phyloP scores from a whole-genome alignment of 1,284 basidiomycete species.

The Ceratobasidium sp. region DNA sequence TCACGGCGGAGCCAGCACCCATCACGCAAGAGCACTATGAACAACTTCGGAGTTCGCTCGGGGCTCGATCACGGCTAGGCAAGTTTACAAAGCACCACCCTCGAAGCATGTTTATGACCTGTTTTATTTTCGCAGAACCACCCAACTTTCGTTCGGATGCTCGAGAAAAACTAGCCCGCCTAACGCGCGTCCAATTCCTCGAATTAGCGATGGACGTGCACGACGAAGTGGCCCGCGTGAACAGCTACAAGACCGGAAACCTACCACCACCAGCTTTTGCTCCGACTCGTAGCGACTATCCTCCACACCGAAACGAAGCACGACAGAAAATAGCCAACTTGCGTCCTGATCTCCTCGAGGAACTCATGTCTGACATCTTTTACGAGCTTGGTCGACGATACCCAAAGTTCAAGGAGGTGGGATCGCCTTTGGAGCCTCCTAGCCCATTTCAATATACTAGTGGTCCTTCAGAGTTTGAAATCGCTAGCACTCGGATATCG shows the following conservation, averaged over 20 bases:
- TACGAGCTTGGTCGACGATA: slow-evolving; percentile 76
- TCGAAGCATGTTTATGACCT: too few species aligned
- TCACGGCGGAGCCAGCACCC: neutral
- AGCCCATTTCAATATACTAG: neutral
- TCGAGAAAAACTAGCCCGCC: neutral
- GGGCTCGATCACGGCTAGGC: neutral
- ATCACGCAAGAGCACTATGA: slow-evolving; percentile 11
- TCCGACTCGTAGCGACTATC: neutral
- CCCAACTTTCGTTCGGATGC: slow-evolving; percentile 10
- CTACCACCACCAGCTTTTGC: neutral
- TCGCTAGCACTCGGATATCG: neutral
- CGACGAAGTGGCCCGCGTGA: neutral
- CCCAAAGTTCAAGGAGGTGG: slow-evolving; percentile 62
- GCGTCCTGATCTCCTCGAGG: neutral
- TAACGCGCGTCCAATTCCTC: neutral
- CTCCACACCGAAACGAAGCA: slow-evolving; percentile 6
- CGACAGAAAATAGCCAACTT: slow-evolving; percentile 2
- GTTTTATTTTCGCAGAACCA: neutral
- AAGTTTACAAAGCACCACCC: neutral
- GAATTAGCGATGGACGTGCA: slow-evolving; percentile 15
- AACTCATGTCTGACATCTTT: slow-evolving; percentile 17
- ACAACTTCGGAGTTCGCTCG: slow-evolving; percentile 6
- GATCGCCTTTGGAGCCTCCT: neutral
- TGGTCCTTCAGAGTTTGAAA: neutral
- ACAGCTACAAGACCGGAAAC: neutral